Evolutionary conservation across 805 yeast species (phyloP).

Genomic region (Barnettozyma botsteinii): DNA sequence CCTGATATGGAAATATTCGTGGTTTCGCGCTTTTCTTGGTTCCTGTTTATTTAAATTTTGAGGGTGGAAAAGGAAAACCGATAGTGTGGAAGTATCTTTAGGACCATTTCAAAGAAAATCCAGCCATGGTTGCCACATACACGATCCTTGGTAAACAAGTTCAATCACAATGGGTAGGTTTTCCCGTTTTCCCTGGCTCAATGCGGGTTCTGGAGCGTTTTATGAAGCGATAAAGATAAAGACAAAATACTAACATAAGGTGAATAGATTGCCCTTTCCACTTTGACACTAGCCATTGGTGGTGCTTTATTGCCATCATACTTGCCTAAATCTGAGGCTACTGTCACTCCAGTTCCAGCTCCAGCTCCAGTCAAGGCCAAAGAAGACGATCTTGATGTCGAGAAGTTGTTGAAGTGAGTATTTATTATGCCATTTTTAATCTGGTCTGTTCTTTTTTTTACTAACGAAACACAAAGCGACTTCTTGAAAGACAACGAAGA

Average conservation of each 20-base stretch:
- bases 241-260: background rate
- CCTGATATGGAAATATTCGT: background rate
- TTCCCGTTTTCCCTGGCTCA: background rate
- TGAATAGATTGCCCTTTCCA: slow-evolving; percentile 28
- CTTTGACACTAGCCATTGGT: slow-evolving; percentile 29
- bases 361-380: slow-evolving; percentile 23
- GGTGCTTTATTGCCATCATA: slow-evolving; percentile 25
- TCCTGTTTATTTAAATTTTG: background rate
- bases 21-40: background rate
- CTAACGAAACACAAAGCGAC: slow-evolving; percentile 13
- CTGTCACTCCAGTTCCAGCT: slow-evolving; percentile 19
- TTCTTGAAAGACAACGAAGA: slow-evolving; percentile 27
- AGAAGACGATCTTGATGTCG: slow-evolving; percentile 29
- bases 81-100: background rate
- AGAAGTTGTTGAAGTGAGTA: slow-evolving; percentile 27
- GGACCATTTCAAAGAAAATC: too few relatives aligned
- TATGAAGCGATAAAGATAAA: too few relatives aligned
- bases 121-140: slow-evolving; percentile 28
- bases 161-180: slow-evolving; percentile 25
- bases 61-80: background rate
- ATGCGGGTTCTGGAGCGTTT: background rate
- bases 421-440: too few relatives aligned
- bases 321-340: slow-evolving; percentile 17
- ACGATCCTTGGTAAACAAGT: slow-evolving; percentile 26
- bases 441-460: too few relatives aligned